Conservation (phyloP, 345 rosid genomes). For the Syzygium aqueum region DNA sequence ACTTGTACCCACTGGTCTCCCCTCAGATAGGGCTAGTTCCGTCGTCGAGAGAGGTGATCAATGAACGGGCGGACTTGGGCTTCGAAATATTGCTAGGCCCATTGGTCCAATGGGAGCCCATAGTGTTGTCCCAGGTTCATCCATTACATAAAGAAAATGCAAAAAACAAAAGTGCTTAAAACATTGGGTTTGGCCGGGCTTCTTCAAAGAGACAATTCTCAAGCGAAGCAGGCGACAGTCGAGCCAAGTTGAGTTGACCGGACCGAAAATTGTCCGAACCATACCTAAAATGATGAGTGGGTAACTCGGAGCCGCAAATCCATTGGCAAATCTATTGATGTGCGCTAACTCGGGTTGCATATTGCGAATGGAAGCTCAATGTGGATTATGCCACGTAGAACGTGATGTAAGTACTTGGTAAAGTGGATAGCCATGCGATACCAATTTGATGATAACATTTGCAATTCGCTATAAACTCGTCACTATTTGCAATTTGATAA, state of each 20-base stretch:
- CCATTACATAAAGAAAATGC: background rate
- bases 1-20: background rate
- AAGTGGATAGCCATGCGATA: background rate
- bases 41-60: background rate
- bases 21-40: background rate
- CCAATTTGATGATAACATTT: background rate
- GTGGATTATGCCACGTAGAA: background rate
- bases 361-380: background rate
- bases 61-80: background rate
- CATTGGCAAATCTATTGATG: background rate
- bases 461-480: background rate
- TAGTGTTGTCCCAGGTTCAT: background rate
- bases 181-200: background rate
- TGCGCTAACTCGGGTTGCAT: background rate
- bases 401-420: background rate
- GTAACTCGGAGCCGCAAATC: background rate
- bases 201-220: background rate
- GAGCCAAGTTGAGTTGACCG: background rate
- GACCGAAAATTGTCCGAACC: background rate
- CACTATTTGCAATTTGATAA: background rate
- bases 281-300: background rate
- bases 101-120: background rate
- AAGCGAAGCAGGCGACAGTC: background rate
- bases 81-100: background rate
- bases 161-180: background rate